These are phyloP conservation scores for Lanmaoa pseudosensibilis DNA, from an alignment of 768 basidiomycete species.

Conservation along the genomic window DNA sequence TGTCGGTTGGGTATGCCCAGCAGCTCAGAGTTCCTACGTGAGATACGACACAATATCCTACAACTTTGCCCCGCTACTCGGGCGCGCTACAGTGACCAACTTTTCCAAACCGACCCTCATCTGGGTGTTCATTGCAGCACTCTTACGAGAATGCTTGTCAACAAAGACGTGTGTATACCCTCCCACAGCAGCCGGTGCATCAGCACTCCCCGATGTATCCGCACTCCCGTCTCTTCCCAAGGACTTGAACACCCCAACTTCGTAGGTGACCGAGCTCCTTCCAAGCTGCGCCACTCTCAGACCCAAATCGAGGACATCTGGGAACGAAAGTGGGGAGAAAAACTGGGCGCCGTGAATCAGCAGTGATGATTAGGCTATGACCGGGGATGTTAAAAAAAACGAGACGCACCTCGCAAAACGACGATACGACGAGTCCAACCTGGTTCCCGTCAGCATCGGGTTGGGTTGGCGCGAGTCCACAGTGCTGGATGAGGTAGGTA, in stretches of 20 bases:
- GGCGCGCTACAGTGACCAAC: neutral
- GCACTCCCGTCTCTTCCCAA: neutral
- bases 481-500: conserved; percentile 69
- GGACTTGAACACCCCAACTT: conserved; percentile 69
- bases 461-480: conserved; percentile 51
- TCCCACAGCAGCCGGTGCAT: conserved; percentile 43
- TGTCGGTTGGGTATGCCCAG: too few relatives aligned
- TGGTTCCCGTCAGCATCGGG: conserved; percentile 35
- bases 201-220: conserved; percentile 11
- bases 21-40: too few relatives aligned
- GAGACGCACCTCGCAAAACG: conserved; percentile 58
- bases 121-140: conserved; percentile 43
- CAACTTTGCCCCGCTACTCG: conserved; percentile 15
- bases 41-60: conserved; percentile 5
- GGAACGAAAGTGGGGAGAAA: conserved; percentile 73
- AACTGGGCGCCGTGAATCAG: conserved; percentile 42
- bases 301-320: conserved; percentile 67
- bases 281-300: conserved; percentile 68
- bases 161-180: conserved; percentile 88
- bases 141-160: conserved; percentile 56
- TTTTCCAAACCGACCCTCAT: conserved; percentile 46
- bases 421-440: conserved; percentile 80
- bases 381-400: neutral
- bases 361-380: neutral
- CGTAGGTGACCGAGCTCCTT: conserved; percentile 74